These are phyloP conservation scores for Coemansia sp. DNA, from an alignment of 192 early-diverging fungal species.

Conservation along the genomic window DNA sequence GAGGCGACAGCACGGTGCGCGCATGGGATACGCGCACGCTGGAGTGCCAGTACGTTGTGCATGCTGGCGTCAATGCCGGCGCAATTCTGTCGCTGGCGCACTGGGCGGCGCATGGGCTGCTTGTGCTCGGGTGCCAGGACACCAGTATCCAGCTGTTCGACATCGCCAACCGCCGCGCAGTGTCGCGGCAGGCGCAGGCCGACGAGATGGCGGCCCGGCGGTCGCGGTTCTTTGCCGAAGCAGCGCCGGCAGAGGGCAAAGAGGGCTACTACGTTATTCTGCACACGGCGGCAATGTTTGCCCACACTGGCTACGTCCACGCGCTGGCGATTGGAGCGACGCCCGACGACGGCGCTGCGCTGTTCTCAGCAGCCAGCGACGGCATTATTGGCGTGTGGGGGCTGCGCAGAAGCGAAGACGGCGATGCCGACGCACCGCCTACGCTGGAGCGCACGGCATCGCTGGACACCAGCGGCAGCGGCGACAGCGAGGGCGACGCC, in stretches of 20 bases:
- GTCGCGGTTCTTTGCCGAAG: constrained; percentile 42
- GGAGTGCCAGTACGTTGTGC: constrained; percentile 61
- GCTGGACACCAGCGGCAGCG: constrained; percentile 23
- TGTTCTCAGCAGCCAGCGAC: constrained; percentile 66
- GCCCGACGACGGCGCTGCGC: constrained; percentile 25
- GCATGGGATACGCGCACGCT: constrained; percentile 68
- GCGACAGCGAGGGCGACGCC: constrained; percentile 35
- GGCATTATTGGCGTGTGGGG: constrained; percentile 63
- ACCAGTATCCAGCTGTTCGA: constrained; percentile 68
- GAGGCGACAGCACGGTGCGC: constrained; percentile 71
- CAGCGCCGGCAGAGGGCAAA: constrained; percentile 15
- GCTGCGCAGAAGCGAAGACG: constrained; percentile 1
- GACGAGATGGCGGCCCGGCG: constrained; percentile 26
- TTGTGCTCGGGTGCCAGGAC: constrained; percentile 77
- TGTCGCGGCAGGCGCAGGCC: constrained; percentile 3
- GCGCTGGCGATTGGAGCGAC: constrained; percentile 58
- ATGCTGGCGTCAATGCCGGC: constrained; percentile 70
- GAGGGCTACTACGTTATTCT: constrained; percentile 58
- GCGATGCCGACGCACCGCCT: constrained; percentile 6
- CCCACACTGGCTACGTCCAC: constrained; percentile 77
- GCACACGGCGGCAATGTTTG: constrained; percentile 60
- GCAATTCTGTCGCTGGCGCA: constrained; percentile 69
- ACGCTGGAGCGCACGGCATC: constrained; percentile 25
- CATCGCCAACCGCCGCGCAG: constrained; percentile 20
- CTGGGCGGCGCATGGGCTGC: constrained; percentile 51